Base-by-base conservation (phyloP, 176 grass and related monocot species). In the Triticum turgidum region DNA sequence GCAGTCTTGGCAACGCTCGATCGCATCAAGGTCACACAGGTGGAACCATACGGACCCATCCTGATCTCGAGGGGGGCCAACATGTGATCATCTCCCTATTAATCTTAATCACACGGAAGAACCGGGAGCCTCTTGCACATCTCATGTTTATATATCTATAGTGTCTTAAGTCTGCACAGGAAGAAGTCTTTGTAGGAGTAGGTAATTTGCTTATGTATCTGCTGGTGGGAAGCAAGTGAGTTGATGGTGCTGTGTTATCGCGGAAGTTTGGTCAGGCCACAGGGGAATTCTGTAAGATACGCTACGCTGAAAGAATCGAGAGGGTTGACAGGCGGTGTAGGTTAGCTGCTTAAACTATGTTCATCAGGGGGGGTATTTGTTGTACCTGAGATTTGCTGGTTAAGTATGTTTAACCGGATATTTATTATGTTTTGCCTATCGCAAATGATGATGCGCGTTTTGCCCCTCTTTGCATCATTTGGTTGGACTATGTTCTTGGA, bases 11-110 rank as follows among this genome's bases (percentile, higher is more conserved):
- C 93, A 59, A 92, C 88, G 56, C 78, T 18, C 34, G 89, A 94
- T 77, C 89, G 83, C 88, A 85, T 98, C 82, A 95, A 87, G 79
- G 88, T 95, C 44, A 64, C 66, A 7, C 93, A 98, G 86, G 54
- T 54, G 61, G 66, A 86, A 73, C 47, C 91, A 7, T 98, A 94
- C 41, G 85, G 90, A 20, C 93, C 92, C 42, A 94, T 98, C 78
- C 69, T 69, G 82, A 98, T 98, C 74, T 98, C 93, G 4, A 94
- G 61, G 66, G 96, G 90, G 29, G 66, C 61, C 20, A 98, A 98
- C 72, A 92, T 98, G 90, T 98, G 88, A 87, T 42, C 74, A 38
- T 54, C 65, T 34, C 66, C 32, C 25, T 54, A 6, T 70, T 9
- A 82, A 70, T 39, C 51, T 66, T 67, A 52, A 38, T 32, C 65